Evolutionary conservation across 805 yeast genomes (phyloP), one percentile per base, ranked within the genome.

Genomic region (Candida wancherniae): DNA sequence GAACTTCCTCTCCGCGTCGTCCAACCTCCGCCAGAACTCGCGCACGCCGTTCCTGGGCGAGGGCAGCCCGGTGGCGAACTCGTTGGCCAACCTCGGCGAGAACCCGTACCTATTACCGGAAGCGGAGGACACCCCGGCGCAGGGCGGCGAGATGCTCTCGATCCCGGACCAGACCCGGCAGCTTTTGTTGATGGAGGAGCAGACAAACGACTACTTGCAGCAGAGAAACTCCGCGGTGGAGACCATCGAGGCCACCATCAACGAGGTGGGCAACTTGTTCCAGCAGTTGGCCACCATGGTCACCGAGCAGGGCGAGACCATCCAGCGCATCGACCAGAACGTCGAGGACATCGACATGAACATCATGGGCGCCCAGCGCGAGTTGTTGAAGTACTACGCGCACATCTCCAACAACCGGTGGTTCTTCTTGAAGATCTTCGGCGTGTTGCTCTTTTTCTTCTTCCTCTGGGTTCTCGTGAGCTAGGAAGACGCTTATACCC

Each of bases 221-320:
- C 92, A 83, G 45, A 72, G 98, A 49, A 80, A 79, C 47, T 57
- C 79, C 26, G 98, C 98, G 0, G 96, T 92, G 30, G 97, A 90
- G 53, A 85, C 97, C 0, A 92, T 92, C 29, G 98, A 92, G 55
- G 73, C 86, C n/a, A 92, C 98, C 0, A 92, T 92, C 39, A 90
- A 90, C 51, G 97, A 92, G 57, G 95, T 92, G 28, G 98, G 98
- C 24, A 82, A 84, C 29, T 69, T 92, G 38, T 92, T 92, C 63
- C 90, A 84, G 48, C 98, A 92, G 58, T 69, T 92, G 47, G 95
- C 97, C 4, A 82, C 94, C 1, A 90, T 92, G 97, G 97, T 92
- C 6, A 87, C 84, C 40, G 97, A 92, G 57, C 98, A 92, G 60
- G 90, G 97, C 23, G 98, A 92, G 48, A 84, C 83, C 10, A 90